A percentile compares a stretch with the other conserved stretches of the same genome.
phyloP scores from a whole-genome alignment of 2,329 filamentous ascomycete species.

The Akanthomyces muscarius region DNA sequence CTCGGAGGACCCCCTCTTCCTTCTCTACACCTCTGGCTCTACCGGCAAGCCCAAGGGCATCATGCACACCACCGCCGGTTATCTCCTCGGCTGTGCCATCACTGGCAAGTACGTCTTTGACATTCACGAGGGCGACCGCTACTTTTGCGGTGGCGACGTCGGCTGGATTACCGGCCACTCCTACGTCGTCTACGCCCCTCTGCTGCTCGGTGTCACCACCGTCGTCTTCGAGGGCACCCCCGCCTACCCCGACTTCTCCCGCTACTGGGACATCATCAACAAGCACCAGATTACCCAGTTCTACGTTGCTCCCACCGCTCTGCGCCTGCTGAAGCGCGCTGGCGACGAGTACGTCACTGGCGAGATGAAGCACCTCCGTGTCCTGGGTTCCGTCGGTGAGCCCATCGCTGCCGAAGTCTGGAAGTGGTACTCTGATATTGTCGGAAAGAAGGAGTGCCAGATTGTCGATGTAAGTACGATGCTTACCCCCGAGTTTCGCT shows the following conservation, averaged over 20 bases:
- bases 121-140: slow-evolving; percentile 87
- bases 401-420: slow-evolving; percentile 97
- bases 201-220: slow-evolving; percentile 87
- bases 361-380: slow-evolving; percentile 82
- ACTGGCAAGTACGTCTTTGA: slow-evolving; percentile 99
- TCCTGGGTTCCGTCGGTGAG: slow-evolving; percentile 93
- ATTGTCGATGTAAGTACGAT: slow-evolving; percentile 76
- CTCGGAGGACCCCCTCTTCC: slow-evolving; percentile 93
- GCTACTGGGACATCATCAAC: slow-evolving; percentile 98
- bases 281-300: slow-evolving; percentile 96
- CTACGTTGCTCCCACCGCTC: slow-evolving; percentile 93
- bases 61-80: slow-evolving; percentile 94
- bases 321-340: slow-evolving; percentile 90
- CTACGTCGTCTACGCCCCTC: slow-evolving; percentile 94
- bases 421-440: slow-evolving; percentile 98
- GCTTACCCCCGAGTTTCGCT: too few relatives aligned
- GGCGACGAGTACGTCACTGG: slow-evolving; percentile 89
- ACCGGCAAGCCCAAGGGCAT: slow-evolving; percentile 99
- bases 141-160: slow-evolving; percentile 97
- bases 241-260: slow-evolving; percentile 94
- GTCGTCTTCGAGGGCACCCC: slow-evolving; percentile 98
- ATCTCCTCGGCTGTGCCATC: slow-evolving; percentile 85
- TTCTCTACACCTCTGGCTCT: slow-evolving; percentile 96
- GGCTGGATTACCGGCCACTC: slow-evolving; percentile 99
- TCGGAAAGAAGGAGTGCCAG: slow-evolving; percentile 90